Evolutionary conservation across 768 basidiomycete species (phyloP), one percentile per base, ranked within the genome.

Genomic region (Lactarius trivialis): DNA sequence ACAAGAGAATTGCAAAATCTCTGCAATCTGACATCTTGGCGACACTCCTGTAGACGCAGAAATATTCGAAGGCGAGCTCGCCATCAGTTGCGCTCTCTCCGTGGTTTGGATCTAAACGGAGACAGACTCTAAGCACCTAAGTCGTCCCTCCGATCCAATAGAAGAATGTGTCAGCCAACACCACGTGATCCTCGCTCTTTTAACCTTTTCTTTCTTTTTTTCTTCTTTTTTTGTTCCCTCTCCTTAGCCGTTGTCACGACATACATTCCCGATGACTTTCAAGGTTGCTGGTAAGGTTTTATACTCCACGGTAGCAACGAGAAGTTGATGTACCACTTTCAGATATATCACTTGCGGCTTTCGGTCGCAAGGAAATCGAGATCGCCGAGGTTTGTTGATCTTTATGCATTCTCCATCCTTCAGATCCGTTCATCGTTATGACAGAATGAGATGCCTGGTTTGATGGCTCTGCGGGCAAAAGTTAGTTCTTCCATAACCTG

Each of bases 311-410:
- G 17, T 34, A 4, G 34, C 19, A 43, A 15, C 32, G 28, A 45
- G 30, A 34, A 59, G 65, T 71, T 30, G 61, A 36, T 34, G 17
- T 43, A 45, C 36, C 43, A 36, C 58, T 56, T 11, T 50, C 58
- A 92, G 93, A 93, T 73, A 80, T 96, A 71, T 98, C 95, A 71
- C 91, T 99, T 73, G 97, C 97, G 73, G 96, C 96, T 64, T 99
- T 98, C 78, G 93, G 96, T 77, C 93, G 96, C 81, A 99, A 99
- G 81, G 96, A 99, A 81, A 92, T 99, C 71, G 88, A 96, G 80
- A 91, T 99, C 76, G 96, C 96, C 66, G 96, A 99, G 88, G 95
- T 96, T 75, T 68, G 74, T 60, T 68, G 58, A 48, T 45, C 67
- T 56, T 50, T 60, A 26, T 54, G 8, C n/a, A 15, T 21, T 11